Conservation (phyloP, 2,329 filamentous ascomycete species). For the Fusarium pseudograminearum region DNA sequence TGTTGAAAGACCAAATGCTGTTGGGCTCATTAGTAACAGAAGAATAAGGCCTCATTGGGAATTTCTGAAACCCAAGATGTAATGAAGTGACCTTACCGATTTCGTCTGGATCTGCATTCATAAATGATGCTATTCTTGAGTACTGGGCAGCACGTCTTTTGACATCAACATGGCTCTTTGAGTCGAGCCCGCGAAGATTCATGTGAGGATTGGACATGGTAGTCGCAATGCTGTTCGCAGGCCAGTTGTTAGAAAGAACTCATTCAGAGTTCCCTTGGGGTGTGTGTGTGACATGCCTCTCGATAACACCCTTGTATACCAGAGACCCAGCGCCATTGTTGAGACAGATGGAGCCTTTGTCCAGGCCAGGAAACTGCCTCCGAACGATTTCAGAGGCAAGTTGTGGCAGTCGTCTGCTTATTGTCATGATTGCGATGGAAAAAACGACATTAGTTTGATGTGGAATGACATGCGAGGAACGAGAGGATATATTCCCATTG, state of each 20-base stretch:
- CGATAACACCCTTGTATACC: background rate
- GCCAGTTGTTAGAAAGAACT: accelerated
- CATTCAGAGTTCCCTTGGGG: too few relatives aligned
- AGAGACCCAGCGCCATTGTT: constrained; percentile 6
- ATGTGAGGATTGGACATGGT: constrained; percentile 8
- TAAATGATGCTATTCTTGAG: constrained; percentile 1
- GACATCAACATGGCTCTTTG: background rate
- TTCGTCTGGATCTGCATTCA: constrained; percentile 6
- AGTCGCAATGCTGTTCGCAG: background rate
- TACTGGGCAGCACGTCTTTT: background rate
- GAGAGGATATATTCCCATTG: too few relatives aligned
- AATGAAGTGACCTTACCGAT: background rate
- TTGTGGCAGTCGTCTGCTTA: background rate
- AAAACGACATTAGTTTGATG: too few relatives aligned
- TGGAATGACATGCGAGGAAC: too few relatives aligned
- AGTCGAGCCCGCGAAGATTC: background rate
- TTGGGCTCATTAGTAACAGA: background rate
- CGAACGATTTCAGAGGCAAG: background rate
- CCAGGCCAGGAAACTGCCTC: constrained; percentile 1
- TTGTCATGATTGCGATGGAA: background rate
- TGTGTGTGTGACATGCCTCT: background rate
- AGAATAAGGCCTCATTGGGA: too few relatives aligned
- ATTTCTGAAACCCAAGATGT: too few relatives aligned
- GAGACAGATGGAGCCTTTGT: constrained; percentile 3
- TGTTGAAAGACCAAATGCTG: constrained; percentile 8